Evolutionary conservation across 2,329 filamentous ascomycete genomes (phyloP).

Genomic region (Aspergillus novoparasiticus): DNA sequence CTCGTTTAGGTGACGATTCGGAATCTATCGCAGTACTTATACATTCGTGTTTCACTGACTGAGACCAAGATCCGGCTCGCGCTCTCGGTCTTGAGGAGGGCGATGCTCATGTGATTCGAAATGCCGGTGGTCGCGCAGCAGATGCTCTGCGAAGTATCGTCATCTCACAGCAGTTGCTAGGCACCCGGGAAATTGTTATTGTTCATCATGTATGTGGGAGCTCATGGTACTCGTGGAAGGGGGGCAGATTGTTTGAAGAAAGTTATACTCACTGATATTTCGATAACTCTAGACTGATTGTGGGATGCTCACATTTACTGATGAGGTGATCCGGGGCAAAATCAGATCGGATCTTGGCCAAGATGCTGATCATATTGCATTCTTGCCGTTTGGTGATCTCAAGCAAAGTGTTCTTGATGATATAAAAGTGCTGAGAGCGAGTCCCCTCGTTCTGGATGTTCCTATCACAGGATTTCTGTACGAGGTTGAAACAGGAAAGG

Average conservation of each 20-base stretch:
- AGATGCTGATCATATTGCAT: slow-evolving; percentile 56
- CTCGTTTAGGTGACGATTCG: slow-evolving; percentile 49
- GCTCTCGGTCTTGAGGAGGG: slow-evolving; percentile 73
- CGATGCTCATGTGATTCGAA: slow-evolving; percentile 78
- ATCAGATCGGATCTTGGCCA: slow-evolving; percentile 55
- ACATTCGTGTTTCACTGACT: not conserved
- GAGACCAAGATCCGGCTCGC: slow-evolving; percentile 59
- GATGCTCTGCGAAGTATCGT: slow-evolving; percentile 75
- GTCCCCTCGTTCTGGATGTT: slow-evolving; percentile 63
- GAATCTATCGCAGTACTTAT: not conserved
- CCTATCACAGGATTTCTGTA: slow-evolving; percentile 74
- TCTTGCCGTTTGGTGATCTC: slow-evolving; percentile 67
- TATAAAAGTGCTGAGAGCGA: slow-evolving; percentile 62
- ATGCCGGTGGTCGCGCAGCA: slow-evolving; percentile 66
- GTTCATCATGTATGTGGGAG: slow-evolving; percentile 45
- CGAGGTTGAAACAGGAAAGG: slow-evolving; percentile 72
- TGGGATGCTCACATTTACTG: slow-evolving; percentile 69
- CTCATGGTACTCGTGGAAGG: not conserved
- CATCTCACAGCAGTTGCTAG: slow-evolving; percentile 78
- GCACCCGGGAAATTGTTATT: slow-evolving; percentile 72
- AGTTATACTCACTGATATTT: not conserved
- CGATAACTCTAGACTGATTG: slow-evolving; percentile 58
- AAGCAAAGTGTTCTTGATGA: slow-evolving; percentile 68
- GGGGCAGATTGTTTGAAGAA: not conserved
- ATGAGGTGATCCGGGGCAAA: slow-evolving; percentile 63